A percentile compares a stretch with the other conserved stretches of the same genome.
phyloP scores from a whole-genome alignment of 2,329 filamentous ascomycete genomes.

The Emericellopsis atlantica region DNA sequence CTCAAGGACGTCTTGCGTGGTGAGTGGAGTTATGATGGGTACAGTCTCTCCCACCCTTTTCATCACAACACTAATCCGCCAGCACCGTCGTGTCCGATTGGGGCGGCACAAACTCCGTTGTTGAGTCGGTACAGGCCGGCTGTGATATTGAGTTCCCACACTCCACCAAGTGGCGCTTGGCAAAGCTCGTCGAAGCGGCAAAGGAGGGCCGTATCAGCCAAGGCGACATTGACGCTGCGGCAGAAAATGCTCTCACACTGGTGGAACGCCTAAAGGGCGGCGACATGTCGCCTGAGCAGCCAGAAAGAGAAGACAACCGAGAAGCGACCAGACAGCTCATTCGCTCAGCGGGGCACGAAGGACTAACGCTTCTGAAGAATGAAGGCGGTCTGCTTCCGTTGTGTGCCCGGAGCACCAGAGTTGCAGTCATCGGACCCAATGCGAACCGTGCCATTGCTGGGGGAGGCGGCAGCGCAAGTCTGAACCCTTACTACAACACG shows the following conservation, averaged over 20 bases:
- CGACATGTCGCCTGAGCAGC: conserved; percentile 41
- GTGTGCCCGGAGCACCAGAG: conserved; percentile 36
- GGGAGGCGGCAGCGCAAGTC: conserved; percentile 53
- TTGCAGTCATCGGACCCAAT: conserved; percentile 57
- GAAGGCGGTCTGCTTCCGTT: conserved; percentile 46
- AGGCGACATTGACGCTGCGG: conserved; percentile 41
- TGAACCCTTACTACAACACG: conserved; percentile 58
- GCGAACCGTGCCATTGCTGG: conserved; percentile 55
- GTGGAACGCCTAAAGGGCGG: conserved; percentile 49
- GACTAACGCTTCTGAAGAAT: conserved; percentile 53
- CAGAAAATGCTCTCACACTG: conserved; percentile 45
- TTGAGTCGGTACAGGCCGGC: conserved; percentile 40
- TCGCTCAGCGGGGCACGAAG: conserved; percentile 46
- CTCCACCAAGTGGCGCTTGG: conserved; percentile 40
- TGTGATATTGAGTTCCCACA: conserved; percentile 47
- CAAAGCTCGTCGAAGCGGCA: conserved; percentile 42
- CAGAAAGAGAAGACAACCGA: conserved; percentile 43
- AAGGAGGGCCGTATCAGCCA: conserved; percentile 32
- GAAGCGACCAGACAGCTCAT: conserved; percentile 48
- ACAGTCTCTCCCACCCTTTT: conserved; percentile 8
- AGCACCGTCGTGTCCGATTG: conserved; percentile 47
- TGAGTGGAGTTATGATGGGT: conserved; percentile 52
- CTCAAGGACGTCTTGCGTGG: conserved; percentile 45
- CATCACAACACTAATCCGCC: not conserved
- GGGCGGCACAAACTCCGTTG: conserved; percentile 43